A percentile compares a stretch with the other conserved stretches of the same genome.
These are phyloP conservation scores for Colletotrichum karsti DNA, from an alignment of 2,329 filamentous ascomycete species.

Conservation along the genomic window DNA sequence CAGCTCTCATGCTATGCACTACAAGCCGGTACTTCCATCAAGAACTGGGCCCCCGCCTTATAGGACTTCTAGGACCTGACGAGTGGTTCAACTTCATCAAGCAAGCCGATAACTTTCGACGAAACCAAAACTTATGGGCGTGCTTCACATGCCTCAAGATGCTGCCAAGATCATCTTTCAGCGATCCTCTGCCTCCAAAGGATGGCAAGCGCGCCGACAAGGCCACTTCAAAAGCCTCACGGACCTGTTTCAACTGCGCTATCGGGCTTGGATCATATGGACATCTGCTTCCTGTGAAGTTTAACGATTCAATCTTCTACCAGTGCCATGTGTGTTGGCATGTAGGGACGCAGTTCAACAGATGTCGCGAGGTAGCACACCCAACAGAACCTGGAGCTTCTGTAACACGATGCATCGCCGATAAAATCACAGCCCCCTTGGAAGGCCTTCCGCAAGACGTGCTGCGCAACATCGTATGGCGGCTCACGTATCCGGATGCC, in stretches of 20 bases:
- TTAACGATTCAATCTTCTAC: too few species aligned
- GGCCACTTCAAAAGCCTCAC: too few species aligned
- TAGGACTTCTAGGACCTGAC: too few species aligned
- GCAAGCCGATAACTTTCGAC: neutral
- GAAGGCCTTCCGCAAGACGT: neutral
- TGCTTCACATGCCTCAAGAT: neutral
- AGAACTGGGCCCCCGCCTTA: neutral
- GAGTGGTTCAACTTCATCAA: too few species aligned
- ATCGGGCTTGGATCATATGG: too few species aligned
- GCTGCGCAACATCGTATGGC: neutral
- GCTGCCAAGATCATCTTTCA: neutral
- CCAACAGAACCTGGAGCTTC: too few species aligned
- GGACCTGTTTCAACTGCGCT: too few species aligned
- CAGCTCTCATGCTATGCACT: too few species aligned
- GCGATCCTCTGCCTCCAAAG: neutral
- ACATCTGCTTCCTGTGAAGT: too few species aligned
- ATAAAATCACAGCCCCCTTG: neutral
- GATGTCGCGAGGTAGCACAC: too few species aligned
- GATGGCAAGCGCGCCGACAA: neutral
- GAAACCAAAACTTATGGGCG: neutral
- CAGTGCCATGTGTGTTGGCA: too few species aligned
- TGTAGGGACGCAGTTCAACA: too few species aligned
- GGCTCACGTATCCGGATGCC: neutral
- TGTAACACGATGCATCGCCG: neutral
- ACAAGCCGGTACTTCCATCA: neutral